Conservation (phyloP, 1,139 yeast genomes). For the Geotrichum fermentans region DNA sequence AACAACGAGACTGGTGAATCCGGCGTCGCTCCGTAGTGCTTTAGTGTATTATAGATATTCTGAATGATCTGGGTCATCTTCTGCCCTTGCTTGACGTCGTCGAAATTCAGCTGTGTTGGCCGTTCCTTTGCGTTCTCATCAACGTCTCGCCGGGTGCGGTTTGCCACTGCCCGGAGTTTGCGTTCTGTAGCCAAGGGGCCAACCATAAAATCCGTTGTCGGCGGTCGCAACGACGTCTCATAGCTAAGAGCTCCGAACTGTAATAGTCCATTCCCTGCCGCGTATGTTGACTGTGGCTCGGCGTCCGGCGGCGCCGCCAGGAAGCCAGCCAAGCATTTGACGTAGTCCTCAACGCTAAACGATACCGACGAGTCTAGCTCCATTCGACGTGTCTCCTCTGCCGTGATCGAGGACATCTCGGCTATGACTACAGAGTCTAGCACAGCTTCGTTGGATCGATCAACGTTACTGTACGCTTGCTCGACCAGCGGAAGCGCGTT, state of each 20-base stretch:
- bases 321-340: conserved; percentile 40
- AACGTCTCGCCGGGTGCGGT: conserved; percentile 17
- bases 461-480: conserved; percentile 20
- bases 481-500: conserved; percentile 17
- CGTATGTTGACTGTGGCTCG: conserved; percentile 6
- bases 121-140: conserved; percentile 40
- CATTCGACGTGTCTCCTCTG: conserved; percentile 19
- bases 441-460: conserved; percentile 24
- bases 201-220: conserved; percentile 55
- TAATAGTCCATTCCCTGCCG: conserved; percentile 8
- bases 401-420: conserved; percentile 20
- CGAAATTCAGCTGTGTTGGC: conserved; percentile 51
- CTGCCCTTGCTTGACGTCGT: conserved; percentile 31
- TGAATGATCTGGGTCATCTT: conserved; percentile 37
- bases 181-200: conserved; percentile 71
- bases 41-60: conserved; percentile 28
- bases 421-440: conserved; percentile 22
- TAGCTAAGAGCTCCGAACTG: conserved; percentile 54
- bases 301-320: conserved; percentile 33
- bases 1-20: conserved; percentile 51
- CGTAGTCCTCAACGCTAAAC: conserved; percentile 47
- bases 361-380: conserved; percentile 29
- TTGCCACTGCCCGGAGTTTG: conserved; percentile 33
- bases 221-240: conserved; percentile 45
- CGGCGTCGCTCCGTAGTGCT: conserved; percentile 27